Percentiles rank a stretch among this genome's conserved stretches.
Conservation (phyloP, 192 early-diverging fungal species). For the Lobosporangium transversale region DNA sequence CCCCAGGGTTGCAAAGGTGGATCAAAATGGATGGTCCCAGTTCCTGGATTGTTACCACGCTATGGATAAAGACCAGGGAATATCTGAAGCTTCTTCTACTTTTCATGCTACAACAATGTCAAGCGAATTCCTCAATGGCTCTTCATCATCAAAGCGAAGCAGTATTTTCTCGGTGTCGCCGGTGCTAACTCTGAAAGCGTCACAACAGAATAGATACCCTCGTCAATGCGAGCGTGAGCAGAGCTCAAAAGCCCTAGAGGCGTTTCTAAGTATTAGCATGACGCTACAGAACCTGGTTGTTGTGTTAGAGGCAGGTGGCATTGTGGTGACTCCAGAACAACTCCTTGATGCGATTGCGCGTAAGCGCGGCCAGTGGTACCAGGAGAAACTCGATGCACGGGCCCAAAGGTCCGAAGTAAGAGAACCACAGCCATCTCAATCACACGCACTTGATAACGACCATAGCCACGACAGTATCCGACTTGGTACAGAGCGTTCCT, state of each 20-base stretch:
- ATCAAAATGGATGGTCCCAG: slow-evolving; percentile 5
- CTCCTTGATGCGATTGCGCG: neutral
- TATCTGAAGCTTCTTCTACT: neutral
- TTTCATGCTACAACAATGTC: neutral
- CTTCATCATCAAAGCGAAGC: neutral
- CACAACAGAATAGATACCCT: neutral
- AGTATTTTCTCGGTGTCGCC: neutral
- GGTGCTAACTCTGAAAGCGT: neutral
- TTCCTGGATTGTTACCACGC: neutral
- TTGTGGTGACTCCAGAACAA: slow-evolving; percentile 20
- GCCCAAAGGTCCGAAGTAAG: too few relatives aligned
- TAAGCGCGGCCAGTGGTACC: neutral
- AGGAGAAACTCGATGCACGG: too few relatives aligned
- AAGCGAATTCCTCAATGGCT: neutral
- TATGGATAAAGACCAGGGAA: neutral
- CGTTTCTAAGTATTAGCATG: slow-evolving; percentile 19
- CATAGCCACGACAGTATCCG: too few relatives aligned
- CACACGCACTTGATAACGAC: too few relatives aligned
- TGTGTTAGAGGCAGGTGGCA: slow-evolving; percentile 3
- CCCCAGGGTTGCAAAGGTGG: neutral
- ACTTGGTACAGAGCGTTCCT: too few relatives aligned
- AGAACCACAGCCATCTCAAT: too few relatives aligned
- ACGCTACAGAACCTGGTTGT: slow-evolving; percentile 38
- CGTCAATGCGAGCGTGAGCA: neutral
- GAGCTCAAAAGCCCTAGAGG: slow-evolving; percentile 2